Base-by-base conservation (phyloP, 257 asterid genomes). In the Solanum habrochaites region DNA sequence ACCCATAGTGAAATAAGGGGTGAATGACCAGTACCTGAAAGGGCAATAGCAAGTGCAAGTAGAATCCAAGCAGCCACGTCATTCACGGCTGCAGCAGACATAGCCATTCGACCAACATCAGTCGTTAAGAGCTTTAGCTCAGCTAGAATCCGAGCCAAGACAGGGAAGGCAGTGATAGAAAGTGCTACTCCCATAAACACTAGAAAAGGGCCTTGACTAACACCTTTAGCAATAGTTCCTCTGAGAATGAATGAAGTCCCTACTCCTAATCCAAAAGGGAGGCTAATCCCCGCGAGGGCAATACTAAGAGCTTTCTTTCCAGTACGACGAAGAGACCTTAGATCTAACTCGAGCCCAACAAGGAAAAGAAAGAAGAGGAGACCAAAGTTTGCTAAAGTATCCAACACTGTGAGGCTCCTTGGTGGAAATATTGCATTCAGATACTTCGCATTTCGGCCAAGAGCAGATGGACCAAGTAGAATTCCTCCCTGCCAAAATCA, bases 91-190 rank as follows among this genome's bases (percentile, higher is more conserved):
- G 90, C 89, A 60, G 88, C 90, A 9, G 92, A 88, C 92, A 90
- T 90, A 1, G 92, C 92, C 88, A 90, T 77, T 56, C 82, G 73
- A 10, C 92, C 92, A 71, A 90, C 82, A 49, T 90, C 92, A 5
- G 90, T 86, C 1, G 92, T 88, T 85, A 90, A 35, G 73, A 90
- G 90, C 88, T 90, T 88, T 56, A 90, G 75, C 45, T 90, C 92
- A 27, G 90, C 90, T 18, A 90, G 86, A 35, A 90, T 90, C 27
- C 90, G 88, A 16, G 92, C 92, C 88, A 90, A 87, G 84, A 90
- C 89, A 29, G 92, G 92, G 85, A 90, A 90, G 60, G 92, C 92
- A 9, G 90, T 90, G 85, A 90, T 90, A 0, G 92, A 90, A 69
- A 90, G 92, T 0, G 89, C 87, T n/a, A 90, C 83, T n/a, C 92